These are phyloP conservation scores for Aschersonia sp. DNA, from an alignment of 2,329 filamentous ascomycete species.

Conservation along the genomic window DNA sequence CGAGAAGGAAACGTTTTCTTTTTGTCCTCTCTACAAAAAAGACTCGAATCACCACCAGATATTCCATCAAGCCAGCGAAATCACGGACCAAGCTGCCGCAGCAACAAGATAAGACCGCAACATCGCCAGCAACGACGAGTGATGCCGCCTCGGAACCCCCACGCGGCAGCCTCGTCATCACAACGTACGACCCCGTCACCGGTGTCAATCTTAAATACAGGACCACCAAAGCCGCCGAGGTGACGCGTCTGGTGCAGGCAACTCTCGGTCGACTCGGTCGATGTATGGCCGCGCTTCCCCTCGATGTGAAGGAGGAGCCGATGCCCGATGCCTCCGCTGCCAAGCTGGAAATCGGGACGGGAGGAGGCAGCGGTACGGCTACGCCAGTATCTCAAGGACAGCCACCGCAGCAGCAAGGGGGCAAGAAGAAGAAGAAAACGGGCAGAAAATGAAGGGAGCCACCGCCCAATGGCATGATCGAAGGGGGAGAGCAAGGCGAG, in stretches of 20 bases:
- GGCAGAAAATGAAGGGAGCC: conserved; percentile 39
- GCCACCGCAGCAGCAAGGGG: no score
- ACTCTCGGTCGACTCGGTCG: conserved; percentile 63
- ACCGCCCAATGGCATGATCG: no score
- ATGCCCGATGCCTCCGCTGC: conserved; percentile 23
- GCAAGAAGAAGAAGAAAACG: conserved; percentile 50
- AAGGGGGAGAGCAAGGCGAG: no score
- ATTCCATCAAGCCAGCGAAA: conserved; percentile 46
- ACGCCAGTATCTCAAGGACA: no score
- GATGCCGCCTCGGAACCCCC: conserved; percentile 22
- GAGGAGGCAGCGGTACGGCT: conserved; percentile 15
- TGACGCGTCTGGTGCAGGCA: conserved; percentile 59
- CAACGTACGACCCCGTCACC: conserved; percentile 73
- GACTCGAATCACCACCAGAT: conserved; percentile 88
- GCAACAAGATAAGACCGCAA: no score
- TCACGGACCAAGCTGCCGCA: no score
- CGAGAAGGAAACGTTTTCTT: no score
- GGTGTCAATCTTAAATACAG: conserved; percentile 81
- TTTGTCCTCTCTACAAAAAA: conserved; percentile 18
- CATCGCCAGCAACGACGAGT: conserved; percentile 12
- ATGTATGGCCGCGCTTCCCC: conserved; percentile 43
- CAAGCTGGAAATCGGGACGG: conserved; percentile 19
- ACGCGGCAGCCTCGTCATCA: conserved; percentile 62
- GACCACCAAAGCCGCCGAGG: conserved; percentile 83
- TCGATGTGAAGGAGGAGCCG: conserved; percentile 22